phyloP scores from a whole-genome alignment of 441 rosid genomes.

The Viola pubescens region DNA sequence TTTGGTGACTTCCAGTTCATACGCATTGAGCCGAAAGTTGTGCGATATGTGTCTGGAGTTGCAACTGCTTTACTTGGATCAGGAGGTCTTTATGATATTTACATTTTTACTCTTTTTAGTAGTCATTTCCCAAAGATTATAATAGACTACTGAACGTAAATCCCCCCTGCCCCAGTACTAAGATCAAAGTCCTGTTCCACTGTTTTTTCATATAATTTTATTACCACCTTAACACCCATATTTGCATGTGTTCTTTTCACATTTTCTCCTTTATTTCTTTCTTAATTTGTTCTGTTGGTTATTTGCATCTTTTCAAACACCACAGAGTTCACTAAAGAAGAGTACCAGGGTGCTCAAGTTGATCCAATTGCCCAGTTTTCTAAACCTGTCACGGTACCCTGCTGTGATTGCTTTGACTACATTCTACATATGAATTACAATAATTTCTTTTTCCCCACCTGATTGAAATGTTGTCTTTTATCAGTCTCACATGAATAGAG shows the following conservation, averaged over 20 bases:
- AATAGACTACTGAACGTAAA: too few relatives aligned
- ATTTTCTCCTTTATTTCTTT: not conserved
- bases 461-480: constrained; percentile 9
- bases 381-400: constrained; percentile 68
- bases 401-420: not conserved
- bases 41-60: constrained; percentile 76
- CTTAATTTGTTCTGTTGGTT: constrained; percentile 1
- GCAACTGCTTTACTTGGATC: constrained; percentile 87
- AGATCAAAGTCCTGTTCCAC: not conserved
- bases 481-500: constrained; percentile 91
- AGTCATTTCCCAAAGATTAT: too few relatives aligned
- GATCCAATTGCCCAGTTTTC: constrained; percentile 80
- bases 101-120: not conserved
- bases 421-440: not conserved
- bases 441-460: constrained; percentile 1
- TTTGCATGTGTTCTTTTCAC: constrained; percentile 1
- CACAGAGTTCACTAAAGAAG: constrained; percentile 64
- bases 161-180: too few relatives aligned
- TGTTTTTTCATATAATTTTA: not conserved
- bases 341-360: constrained; percentile 57
- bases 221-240: not conserved
- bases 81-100: constrained; percentile 48
- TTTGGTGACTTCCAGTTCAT: constrained; percentile 86
- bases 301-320: constrained; percentile 10
- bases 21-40: constrained; percentile 64